These are phyloP conservation scores for Quambalaria eucalypti DNA, from an alignment of 1,284 basidiomycete genomes.

Conservation along the genomic window DNA sequence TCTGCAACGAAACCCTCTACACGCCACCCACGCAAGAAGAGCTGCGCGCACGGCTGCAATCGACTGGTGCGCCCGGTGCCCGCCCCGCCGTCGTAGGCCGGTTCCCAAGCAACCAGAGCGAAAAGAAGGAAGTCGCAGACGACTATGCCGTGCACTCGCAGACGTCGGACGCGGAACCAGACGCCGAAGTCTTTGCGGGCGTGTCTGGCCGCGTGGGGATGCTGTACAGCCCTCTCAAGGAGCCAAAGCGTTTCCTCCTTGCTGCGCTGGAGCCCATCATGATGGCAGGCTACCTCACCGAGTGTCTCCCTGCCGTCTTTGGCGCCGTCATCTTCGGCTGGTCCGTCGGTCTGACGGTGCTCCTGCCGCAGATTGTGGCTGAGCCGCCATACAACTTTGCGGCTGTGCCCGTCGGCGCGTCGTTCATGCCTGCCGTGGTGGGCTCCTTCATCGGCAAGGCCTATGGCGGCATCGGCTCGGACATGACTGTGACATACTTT, in stretches of 20 bases:
- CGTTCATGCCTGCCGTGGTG: slow-evolving; percentile 5
- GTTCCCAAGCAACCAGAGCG: not conserved
- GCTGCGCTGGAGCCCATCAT: slow-evolving; percentile 33
- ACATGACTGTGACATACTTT: slow-evolving; percentile 37
- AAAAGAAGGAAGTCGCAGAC: not conserved
- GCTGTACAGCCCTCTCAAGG: slow-evolving; percentile 44
- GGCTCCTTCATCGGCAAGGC: slow-evolving; percentile 46
- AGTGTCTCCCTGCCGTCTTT: slow-evolving; percentile 37
- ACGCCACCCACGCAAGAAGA: slow-evolving; percentile 3
- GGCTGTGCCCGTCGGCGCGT: not conserved
- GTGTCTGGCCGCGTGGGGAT: slow-evolving; percentile 27
- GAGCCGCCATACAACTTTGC: not conserved
- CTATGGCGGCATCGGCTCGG: slow-evolving; percentile 41
- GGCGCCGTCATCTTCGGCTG: slow-evolving; percentile 46
- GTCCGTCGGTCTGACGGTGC: slow-evolving; percentile 45
- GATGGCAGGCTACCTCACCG: slow-evolving; percentile 19
- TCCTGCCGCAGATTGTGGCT: not conserved
- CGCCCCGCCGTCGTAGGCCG: no score
- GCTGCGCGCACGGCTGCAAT: slow-evolving; percentile 10
- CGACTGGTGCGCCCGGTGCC: not conserved
- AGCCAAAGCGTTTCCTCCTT: slow-evolving; percentile 34
- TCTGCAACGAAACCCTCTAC: slow-evolving; percentile 48
- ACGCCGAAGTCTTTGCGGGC: slow-evolving; percentile 6
- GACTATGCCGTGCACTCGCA: slow-evolving; percentile 1
- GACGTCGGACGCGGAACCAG: slow-evolving; percentile 12